Evolutionary conservation across 345 rosid species (phyloP), one percentile per base, ranked within the genome.

Genomic region (Pugionium cornutum): DNA sequence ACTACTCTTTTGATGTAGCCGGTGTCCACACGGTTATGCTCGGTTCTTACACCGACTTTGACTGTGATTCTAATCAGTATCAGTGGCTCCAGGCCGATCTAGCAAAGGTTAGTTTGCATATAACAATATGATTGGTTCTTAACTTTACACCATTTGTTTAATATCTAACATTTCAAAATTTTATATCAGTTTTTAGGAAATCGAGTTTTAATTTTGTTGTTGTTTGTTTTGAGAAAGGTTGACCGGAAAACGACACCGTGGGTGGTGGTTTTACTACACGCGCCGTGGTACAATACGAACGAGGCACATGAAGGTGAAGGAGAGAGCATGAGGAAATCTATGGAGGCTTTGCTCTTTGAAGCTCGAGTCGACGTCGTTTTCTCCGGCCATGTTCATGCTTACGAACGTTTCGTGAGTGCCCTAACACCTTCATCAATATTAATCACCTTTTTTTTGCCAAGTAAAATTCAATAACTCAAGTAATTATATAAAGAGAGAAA

Each of bases 281-380:
- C 92, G 0, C 98, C 97, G 1, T 92, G 98, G 97, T 89, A 92
- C 72, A 92, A 84, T 44, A 89, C 95, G 2, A 89, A 92, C 50
- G 47, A 44, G 55, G 97, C 97, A 1, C 98, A 89, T 66, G 86
- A 84, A 76, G 98, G 98, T 10, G 97, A 89, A 74, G 97, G 97
- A 25, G 97, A 92, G 68, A 72, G 79, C 74, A 92, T 92, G 97
- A 80, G 98, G 50, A 63, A 74, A 42, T 75, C 89, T 1, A 87
- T 92, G 98, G 98, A 92, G 62, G 77, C 75, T 53, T 28, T 89
- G 75, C 32, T 92, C 75, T 92, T 76, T 28, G 73, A 50, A 46
- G 88, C 95, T 9, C 69, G 89, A 64, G 98, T 89, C 10, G 96
- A 92, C 68, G 62, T 84, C 9, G 86, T 89, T 73, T 89, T 92